These are phyloP conservation scores for Actinidia chinensis DNA, from an alignment of 179 eudicot species.

Conservation along the genomic window DNA sequence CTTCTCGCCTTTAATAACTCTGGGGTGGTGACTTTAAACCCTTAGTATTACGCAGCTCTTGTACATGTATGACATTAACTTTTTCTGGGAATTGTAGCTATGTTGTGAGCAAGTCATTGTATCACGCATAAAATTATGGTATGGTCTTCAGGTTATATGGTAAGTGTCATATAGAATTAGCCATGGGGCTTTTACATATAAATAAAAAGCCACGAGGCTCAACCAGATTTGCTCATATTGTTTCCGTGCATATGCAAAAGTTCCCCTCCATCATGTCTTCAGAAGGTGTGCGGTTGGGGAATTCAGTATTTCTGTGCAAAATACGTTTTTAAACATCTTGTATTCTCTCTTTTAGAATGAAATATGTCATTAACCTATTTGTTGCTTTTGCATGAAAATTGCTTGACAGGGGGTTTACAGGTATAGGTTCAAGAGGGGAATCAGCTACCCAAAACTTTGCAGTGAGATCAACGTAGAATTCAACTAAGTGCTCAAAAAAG, in stretches of 20 bases:
- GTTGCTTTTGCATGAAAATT: background rate
- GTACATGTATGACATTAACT: no score
- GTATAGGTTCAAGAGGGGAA: constrained; percentile 69
- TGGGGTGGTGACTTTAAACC: no score
- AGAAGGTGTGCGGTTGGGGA: background rate
- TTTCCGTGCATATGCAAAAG: background rate
- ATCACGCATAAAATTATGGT: no score
- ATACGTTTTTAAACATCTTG: background rate
- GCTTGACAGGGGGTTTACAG: constrained; percentile 74
- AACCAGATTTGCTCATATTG: background rate
- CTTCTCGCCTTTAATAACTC: no score
- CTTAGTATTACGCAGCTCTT: no score
- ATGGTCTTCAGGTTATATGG: no score
- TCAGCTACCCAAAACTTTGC: constrained; percentile 80
- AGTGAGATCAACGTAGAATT: constrained; percentile 78
- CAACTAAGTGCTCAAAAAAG: constrained; percentile 85
- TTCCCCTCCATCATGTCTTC: background rate
- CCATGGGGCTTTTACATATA: background rate
- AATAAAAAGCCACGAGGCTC: background rate
- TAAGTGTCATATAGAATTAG: no score
- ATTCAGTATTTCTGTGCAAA: background rate
- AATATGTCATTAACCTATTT: background rate
- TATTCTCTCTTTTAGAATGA: background rate
- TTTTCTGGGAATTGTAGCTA: no score
- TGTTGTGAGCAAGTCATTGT: no score